Base-by-base conservation (phyloP, 768 basidiomycete species). In the Macrolepiota albuminosa region DNA sequence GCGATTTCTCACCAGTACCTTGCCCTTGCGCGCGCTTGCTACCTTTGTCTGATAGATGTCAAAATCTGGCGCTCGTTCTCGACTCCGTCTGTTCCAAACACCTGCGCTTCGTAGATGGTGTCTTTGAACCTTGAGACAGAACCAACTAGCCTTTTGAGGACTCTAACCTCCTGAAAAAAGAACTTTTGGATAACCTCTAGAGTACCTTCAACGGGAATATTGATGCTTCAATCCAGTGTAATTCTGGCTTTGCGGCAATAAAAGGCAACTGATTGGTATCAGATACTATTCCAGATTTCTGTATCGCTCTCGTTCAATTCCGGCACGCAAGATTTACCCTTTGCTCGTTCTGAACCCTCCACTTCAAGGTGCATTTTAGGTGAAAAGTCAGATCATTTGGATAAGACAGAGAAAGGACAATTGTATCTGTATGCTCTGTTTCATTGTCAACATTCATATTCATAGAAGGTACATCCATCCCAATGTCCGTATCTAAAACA, bases 401-500 rank as follows among this genome's bases (percentile, higher is more conserved):
- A 18, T 18, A 40, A 18, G 37, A n/a, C 10, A 21, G 42, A 43
- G 42, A 43, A 40, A 42, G 16, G 18, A 21, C 8, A n/a, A n/a
- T 24, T 24, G 45, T 13, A 2, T 46, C 14, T 46, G 45, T 46
- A 24, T 46, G 21, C 11, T 26, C 13, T 46, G 13, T 11, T 24
- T 49, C 33, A n/a, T 33, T 49, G 50, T 51, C 36, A 2, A 26
- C 46, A 47, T 26, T 26, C 46, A 21, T 33, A 47, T 46, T 26
- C 5, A 46, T 16, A 51, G 36, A 39, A 34, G 31, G 42, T 59
- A 61, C 46, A 62, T 63, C 55, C 49, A 53, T 59, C 24, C 36
- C 21, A 57, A 56, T 36, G 39, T 63, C 55, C 62, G 9, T 54
- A 54, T 48, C 43, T 40, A 54, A 43, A 54, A 57, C 50, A 63